A percentile compares a stretch with the other conserved stretches of the same genome.
Conservation (phyloP, 1,284 basidiomycete species). For the Agaricales sp. region DNA sequence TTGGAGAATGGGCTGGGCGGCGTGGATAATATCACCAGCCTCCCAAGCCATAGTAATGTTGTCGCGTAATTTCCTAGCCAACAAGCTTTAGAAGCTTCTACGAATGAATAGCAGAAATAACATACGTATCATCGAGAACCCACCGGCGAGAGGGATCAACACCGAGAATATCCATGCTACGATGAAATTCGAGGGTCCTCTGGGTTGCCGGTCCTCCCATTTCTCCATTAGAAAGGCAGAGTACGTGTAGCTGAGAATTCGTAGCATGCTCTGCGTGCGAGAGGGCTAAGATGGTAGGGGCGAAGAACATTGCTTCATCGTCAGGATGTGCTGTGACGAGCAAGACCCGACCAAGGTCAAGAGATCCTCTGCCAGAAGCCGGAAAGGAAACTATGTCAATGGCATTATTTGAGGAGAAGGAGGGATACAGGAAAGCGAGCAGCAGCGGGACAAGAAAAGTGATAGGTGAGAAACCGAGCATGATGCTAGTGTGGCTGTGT, state of each 20-base stretch:
- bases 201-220: slow-evolving; percentile 70
- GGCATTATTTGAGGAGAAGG: not conserved
- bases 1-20: slow-evolving; percentile 51
- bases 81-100: not conserved
- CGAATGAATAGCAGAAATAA: slow-evolving; percentile 11
- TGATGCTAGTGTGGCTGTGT: not conserved
- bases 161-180: slow-evolving; percentile 65
- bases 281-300: slow-evolving; percentile 65
- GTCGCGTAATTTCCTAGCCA: slow-evolving; percentile 63
- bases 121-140: slow-evolving; percentile 64
- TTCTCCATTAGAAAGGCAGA: slow-evolving; percentile 64
- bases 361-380: not conserved
- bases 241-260: slow-evolving; percentile 31
- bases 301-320: slow-evolving; percentile 91
- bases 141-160: slow-evolving; percentile 45
- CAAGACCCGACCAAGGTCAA: slow-evolving; percentile 21
- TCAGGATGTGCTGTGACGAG: slow-evolving; percentile 85
- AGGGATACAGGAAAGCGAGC: not conserved
- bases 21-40: slow-evolving; percentile 42
- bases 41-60: slow-evolving; percentile 69
- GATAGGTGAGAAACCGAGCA: slow-evolving; percentile 2
- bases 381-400: not conserved
- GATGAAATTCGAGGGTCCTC: slow-evolving; percentile 55
- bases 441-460: not conserved
- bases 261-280: slow-evolving; percentile 7